Conservation (phyloP, 2,329 filamentous ascomycete species). For the Escovopsis sp. region DNA sequence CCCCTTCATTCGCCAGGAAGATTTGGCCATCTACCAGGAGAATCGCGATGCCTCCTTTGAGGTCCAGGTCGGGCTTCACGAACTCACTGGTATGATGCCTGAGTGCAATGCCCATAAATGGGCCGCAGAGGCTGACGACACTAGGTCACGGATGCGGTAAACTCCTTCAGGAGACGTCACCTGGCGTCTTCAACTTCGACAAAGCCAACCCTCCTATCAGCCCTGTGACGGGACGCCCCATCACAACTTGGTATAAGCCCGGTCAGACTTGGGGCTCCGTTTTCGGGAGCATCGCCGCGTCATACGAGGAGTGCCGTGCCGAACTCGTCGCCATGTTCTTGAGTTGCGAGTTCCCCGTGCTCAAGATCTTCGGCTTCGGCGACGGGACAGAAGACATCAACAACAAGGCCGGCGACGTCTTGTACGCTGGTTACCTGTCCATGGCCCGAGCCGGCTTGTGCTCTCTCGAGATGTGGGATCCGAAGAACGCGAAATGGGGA, state of each 20-base stretch:
- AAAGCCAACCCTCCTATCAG: slow-evolving; percentile 64
- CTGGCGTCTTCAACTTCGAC: slow-evolving; percentile 82
- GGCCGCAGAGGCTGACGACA: slow-evolving; percentile 6
- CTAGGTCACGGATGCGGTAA: slow-evolving; percentile 82
- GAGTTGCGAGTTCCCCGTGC: slow-evolving; percentile 73
- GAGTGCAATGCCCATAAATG: background rate
- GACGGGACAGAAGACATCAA: slow-evolving; percentile 60
- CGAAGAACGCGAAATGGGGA: slow-evolving; percentile 80
- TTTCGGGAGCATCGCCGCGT: slow-evolving; percentile 74
- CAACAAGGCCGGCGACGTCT: slow-evolving; percentile 66
- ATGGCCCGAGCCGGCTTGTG: slow-evolving; percentile 91
- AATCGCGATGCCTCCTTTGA: slow-evolving; percentile 84
- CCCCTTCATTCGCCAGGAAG: slow-evolving; percentile 70
- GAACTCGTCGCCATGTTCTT: slow-evolving; percentile 90
- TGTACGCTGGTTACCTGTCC: slow-evolving; percentile 76
- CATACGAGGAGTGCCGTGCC: slow-evolving; percentile 88
- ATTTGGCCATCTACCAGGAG: slow-evolving; percentile 64
- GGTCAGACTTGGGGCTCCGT: slow-evolving; percentile 91
- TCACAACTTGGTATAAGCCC: slow-evolving; percentile 83
- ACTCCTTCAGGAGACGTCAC: slow-evolving; percentile 73
- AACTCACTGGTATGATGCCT: slow-evolving; percentile 42
- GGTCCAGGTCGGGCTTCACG: slow-evolving; percentile 89
- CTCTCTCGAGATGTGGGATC: slow-evolving; percentile 89
- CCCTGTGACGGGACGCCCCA: slow-evolving; percentile 59
- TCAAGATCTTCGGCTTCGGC: slow-evolving; percentile 85